Evolutionary conservation across 768 basidiomycete species (phyloP).

Genomic region (Dioszegia hungarica): DNA sequence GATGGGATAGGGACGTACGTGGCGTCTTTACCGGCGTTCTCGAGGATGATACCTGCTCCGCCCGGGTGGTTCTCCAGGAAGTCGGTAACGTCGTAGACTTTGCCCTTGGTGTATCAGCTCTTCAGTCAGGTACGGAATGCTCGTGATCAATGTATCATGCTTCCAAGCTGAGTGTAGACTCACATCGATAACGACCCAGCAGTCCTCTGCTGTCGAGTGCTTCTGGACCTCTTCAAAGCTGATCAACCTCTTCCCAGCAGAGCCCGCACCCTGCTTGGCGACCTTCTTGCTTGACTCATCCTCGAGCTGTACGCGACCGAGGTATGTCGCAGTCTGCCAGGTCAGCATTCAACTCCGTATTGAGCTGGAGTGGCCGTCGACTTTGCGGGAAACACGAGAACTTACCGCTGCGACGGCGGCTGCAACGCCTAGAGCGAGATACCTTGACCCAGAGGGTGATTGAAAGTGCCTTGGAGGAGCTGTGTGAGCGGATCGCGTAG

Average conservation of each 20-base stretch:
- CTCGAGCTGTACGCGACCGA: neutral
- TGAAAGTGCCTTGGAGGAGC: neutral
- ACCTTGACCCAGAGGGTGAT: neutral
- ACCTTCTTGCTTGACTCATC: neutral
- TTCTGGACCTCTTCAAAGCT: slow-evolving; percentile 53
- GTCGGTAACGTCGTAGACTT: slow-evolving; percentile 49
- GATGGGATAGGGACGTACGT: slow-evolving; percentile 42
- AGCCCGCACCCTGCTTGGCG: slow-evolving; percentile 15
- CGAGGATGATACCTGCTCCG: slow-evolving; percentile 44
- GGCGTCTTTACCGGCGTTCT: slow-evolving; percentile 49
- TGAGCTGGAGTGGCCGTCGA: no score
- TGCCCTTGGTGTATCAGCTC: slow-evolving; percentile 28
- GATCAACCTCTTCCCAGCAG: slow-evolving; percentile 44
- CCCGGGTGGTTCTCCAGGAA: slow-evolving; percentile 49
- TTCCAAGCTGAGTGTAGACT: slow-evolving; percentile 9
- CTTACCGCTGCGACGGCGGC: slow-evolving; percentile 1
- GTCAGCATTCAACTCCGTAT: neutral
- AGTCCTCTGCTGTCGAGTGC: slow-evolving; percentile 82
- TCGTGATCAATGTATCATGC: no score
- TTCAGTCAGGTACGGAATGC: no score
- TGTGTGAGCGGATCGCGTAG: neutral
- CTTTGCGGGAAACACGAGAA: neutral
- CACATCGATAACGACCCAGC: slow-evolving; percentile 87
- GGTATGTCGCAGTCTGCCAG: neutral
- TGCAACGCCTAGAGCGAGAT: neutral